A percentile compares a stretch with the other conserved stretches of the same genome.
These are phyloP conservation scores for Trichoderma harzianum DNA, from an alignment of 2,329 filamentous ascomycete species.

Conservation along the genomic window DNA sequence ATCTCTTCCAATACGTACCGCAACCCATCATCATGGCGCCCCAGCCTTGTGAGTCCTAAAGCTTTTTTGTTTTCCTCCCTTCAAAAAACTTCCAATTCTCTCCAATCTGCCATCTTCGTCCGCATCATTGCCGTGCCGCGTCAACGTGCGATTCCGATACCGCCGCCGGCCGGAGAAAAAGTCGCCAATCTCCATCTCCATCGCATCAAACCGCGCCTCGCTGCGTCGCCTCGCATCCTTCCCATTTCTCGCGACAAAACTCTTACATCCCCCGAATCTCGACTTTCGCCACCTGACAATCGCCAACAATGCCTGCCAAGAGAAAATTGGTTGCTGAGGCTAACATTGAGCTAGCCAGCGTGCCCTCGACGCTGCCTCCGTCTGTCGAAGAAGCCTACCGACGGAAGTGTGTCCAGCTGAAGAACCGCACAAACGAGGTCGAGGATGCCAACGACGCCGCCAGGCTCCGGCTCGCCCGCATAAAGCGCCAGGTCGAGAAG, in stretches of 20 bases:
- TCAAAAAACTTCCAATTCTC: background rate
- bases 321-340: constrained; percentile 33
- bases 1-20: constrained; percentile 4
- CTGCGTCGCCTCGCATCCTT: constrained; percentile 3
- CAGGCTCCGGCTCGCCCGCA: constrained; percentile 71
- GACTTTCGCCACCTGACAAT: background rate
- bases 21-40: constrained; percentile 27
- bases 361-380: constrained; percentile 67
- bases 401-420: constrained; percentile 91
- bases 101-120: background rate
- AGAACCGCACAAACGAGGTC: constrained; percentile 86
- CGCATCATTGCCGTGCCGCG: background rate
- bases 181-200: background rate
- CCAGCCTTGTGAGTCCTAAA: constrained; percentile 28
- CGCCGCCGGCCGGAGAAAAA: background rate
- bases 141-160: background rate
- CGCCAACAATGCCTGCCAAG: constrained; percentile 35
- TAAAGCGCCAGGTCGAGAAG: constrained; percentile 85
- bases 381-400: constrained; percentile 96
- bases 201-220: background rate
- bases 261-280: background rate
- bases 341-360: constrained; percentile 42
- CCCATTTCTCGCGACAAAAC: background rate
- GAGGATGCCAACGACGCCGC: constrained; percentile 87
- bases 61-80: constrained; percentile 8